phyloP scores from a whole-genome alignment of 2,329 filamentous ascomycete species.

The Stagonosporopsis tanaceti region DNA sequence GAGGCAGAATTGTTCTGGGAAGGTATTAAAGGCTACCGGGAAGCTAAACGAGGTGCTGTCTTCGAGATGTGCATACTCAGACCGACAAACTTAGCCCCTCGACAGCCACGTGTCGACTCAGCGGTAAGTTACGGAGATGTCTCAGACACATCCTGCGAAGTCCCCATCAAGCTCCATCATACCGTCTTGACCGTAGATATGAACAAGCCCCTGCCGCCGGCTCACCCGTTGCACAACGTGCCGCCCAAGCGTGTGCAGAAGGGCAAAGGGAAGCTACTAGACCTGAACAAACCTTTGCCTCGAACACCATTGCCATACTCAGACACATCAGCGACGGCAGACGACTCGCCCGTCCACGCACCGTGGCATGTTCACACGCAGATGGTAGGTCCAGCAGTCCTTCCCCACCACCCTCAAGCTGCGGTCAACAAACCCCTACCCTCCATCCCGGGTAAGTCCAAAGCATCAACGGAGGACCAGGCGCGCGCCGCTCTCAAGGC shows the following conservation, averaged over 20 bases:
- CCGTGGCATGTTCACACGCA: background rate
- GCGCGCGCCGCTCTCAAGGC: constrained; percentile 25
- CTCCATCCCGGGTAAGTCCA: background rate
- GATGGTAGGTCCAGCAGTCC: background rate
- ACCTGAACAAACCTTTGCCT: constrained; percentile 8
- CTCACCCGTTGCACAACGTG: constrained; percentile 12
- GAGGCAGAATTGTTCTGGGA: constrained; percentile 38
- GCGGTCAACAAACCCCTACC: background rate
- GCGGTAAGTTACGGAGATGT: constrained; percentile 7
- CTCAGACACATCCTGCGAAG: constrained; percentile 21
- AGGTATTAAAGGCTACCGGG: constrained; percentile 18
- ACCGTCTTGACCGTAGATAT: constrained; percentile 6
- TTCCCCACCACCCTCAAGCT: background rate
- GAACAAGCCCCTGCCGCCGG: constrained; percentile 29
- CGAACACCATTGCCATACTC: constrained; percentile 11
- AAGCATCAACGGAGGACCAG: constrained; percentile 9
- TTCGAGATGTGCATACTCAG: constrained; percentile 1
- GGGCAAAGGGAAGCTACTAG: background rate
- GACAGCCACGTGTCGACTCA: background rate
- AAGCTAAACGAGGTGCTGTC: constrained; percentile 6
- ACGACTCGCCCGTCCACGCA: constrained; percentile 1
- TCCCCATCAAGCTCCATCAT: constrained; percentile 17
- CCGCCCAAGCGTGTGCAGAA: constrained; percentile 3
- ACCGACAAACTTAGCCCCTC: background rate
- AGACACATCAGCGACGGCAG: background rate